Evolutionary conservation across 2,329 filamentous ascomycete species (phyloP).

Genomic region (Pochonia chlamydosporia): DNA sequence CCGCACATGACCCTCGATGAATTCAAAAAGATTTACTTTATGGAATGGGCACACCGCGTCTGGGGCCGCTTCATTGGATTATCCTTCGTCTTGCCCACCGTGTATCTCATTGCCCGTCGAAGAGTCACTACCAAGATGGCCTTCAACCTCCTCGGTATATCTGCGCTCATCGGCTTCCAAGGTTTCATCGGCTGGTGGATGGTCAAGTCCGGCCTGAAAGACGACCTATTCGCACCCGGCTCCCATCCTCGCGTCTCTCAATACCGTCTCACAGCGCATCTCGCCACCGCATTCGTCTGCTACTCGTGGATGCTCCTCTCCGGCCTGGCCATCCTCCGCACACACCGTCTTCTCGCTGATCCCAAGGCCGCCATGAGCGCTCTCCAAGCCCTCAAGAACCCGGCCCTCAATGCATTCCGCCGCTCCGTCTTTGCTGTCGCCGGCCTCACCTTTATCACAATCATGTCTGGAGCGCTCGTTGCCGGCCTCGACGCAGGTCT

Average conservation of each 20-base stretch:
- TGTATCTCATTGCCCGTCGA: constrained; percentile 80
- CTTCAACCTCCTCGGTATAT: constrained; percentile 72
- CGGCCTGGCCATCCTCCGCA: constrained; percentile 76
- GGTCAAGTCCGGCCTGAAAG: constrained; percentile 93
- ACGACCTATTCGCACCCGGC: constrained; percentile 89
- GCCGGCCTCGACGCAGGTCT: constrained; percentile 92
- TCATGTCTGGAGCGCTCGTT: constrained; percentile 89
- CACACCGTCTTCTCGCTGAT: constrained; percentile 63
- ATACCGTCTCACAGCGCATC: constrained; percentile 84
- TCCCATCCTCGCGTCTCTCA: constrained; percentile 90
- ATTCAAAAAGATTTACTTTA: constrained; percentile 98
- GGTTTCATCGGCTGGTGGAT: constrained; percentile 99
- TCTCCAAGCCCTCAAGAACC: constrained; percentile 57
- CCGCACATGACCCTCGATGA: constrained; percentile 87
- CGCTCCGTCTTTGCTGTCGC: constrained; percentile 65
- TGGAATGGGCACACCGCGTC: constrained; percentile 95
- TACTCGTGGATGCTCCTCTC: constrained; percentile 94
- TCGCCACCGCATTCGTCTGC: constrained; percentile 85
- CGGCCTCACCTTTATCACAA: constrained; percentile 77
- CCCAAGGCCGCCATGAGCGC: constrained; percentile 56
- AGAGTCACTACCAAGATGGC: constrained; percentile 76
- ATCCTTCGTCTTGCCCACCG: constrained; percentile 79
- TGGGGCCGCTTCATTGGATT: constrained; percentile 92
- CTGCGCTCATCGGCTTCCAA: constrained; percentile 86
- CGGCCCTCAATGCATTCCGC: constrained; percentile 67